Base-by-base conservation (phyloP, 768 basidiomycete genomes). In the Amanita rubescens region DNA sequence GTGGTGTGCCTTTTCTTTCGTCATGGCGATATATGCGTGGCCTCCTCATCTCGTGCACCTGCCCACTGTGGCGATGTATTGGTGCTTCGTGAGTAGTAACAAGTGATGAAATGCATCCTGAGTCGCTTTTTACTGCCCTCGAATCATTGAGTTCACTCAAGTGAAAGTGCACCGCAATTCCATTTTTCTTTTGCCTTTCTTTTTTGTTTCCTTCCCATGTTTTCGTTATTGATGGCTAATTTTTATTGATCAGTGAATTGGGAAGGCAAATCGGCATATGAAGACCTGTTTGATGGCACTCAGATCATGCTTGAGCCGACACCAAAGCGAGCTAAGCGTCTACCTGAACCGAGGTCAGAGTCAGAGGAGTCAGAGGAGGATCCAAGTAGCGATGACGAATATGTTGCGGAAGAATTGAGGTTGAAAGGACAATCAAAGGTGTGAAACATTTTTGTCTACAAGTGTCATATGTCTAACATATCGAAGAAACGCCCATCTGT, bases 331-430 rank as follows among this genome's bases (percentile, higher is more conserved):
- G 24, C 11, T 33, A 53, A 46, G 33, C 43, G 37, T 33, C 15
- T 44, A n/a, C 52, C 52, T 10, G 52, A 53, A 37, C 52, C 52
- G 19, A 53, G 19, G 32, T 45, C 44, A 3, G 53, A 58, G 37
- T 51, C 69, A 19, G 75, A 77, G 17, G 78, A 79, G 58, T 75
- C 79, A 2, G 79, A 77, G 46, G 71, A 69, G 20, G 74, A 76
- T 48, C 68, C 67, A 30, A 75, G 74, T 53, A 86, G 82, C 62
- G 85, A 79, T 55, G 87, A 90, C 60, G 88, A 90, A 59, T 90
- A 87, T 64, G 73, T 86, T 46, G 81, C 70, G 45, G 78, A 77
- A 56, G 63, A 67, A 20, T 20, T 33, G 22, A 43, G 45, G 30
- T 37, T 43, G 14, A 53, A 46, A 38, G 64, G 64, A 55, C 65